Evolutionary conservation across 345 rosid species (phyloP).

Genomic region (Kandelia obovata): DNA sequence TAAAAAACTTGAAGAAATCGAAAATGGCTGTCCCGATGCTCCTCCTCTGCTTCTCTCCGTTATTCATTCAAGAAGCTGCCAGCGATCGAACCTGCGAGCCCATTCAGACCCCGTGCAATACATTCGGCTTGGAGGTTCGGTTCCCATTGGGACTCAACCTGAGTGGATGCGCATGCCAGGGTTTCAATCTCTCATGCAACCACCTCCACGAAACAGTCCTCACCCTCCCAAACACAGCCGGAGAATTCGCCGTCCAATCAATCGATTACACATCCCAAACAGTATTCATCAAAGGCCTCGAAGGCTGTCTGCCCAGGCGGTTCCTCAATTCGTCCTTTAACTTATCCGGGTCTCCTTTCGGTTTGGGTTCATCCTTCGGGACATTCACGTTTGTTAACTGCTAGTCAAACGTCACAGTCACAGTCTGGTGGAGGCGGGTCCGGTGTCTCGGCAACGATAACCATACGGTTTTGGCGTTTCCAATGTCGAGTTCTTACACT

Average conservation of each 20-base stretch:
- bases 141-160: slow-evolving; percentile 41
- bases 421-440: neutral
- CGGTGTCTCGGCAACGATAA: slow-evolving; percentile 37
- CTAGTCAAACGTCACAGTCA: neutral
- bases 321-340: slow-evolving; percentile 19
- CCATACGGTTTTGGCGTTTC: slow-evolving; percentile 23
- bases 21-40: slow-evolving; percentile 1
- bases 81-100: slow-evolving; percentile 15
- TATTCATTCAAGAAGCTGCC: neutral
- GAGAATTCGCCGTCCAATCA: slow-evolving; percentile 30
- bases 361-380: fast-evolving
- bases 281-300: slow-evolving; percentile 35
- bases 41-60: neutral
- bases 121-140: slow-evolving; percentile 7
- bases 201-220: slow-evolving; percentile 14
- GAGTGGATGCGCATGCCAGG: slow-evolving; percentile 34
- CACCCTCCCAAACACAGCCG: slow-evolving; percentile 28
- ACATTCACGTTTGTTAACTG: slow-evolving; percentile 40
- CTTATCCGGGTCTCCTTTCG: slow-evolving; percentile 33
- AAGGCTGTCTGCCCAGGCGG: slow-evolving; percentile 33
- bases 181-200: slow-evolving; percentile 44
- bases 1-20: too few species aligned
- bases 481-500: neutral
- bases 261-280: slow-evolving; percentile 39
- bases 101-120: neutral